A percentile compares a stretch with the other conserved stretches of the same genome.
Conservation (phyloP, 371 early-diverging fungal genomes). For the Mortierella sp. region DNA sequence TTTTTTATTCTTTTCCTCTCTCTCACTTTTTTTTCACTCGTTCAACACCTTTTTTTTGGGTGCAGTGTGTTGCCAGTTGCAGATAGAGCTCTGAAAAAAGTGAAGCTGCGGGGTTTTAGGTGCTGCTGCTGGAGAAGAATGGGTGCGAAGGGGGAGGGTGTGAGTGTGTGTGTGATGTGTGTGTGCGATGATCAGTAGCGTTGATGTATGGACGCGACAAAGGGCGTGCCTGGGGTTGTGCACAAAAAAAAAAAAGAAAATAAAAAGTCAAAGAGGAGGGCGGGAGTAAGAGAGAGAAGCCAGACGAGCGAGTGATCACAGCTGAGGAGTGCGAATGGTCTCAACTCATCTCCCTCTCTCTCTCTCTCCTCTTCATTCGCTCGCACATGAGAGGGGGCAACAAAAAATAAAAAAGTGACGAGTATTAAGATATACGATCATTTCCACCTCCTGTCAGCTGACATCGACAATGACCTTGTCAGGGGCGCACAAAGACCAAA, state of each 20-base stretch:
- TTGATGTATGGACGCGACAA: not conserved
- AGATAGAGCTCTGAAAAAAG: not conserved
- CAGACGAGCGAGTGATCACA: constrained; percentile 1
- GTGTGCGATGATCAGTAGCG: not conserved
- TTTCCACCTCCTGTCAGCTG: not conserved
- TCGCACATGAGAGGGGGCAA: not conserved
- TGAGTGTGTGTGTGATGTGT: not conserved
- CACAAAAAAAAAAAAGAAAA: not conserved
- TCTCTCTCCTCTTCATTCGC: not conserved
- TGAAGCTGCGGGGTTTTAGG: constrained; percentile 2
- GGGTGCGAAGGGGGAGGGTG: not conserved
- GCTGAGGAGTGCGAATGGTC: constrained; percentile 8
- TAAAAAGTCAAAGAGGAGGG: not conserved
- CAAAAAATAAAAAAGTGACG: constrained; percentile 9
- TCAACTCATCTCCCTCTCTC: not conserved
- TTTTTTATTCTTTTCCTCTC: not conserved
- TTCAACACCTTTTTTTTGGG: not conserved
- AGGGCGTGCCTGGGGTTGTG: constrained; percentile 3
- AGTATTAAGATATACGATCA: not conserved
- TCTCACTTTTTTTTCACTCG: not conserved
- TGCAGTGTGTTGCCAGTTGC: not conserved
- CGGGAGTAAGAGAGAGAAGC: not conserved
- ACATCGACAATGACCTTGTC: not conserved
- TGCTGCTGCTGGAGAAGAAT: no score
- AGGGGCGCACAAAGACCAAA: not conserved